A percentile compares a stretch with the other conserved stretches of the same genome.
phyloP scores from a whole-genome alignment of 352 stramenopile genomes.

The Phytophthora multivora region DNA sequence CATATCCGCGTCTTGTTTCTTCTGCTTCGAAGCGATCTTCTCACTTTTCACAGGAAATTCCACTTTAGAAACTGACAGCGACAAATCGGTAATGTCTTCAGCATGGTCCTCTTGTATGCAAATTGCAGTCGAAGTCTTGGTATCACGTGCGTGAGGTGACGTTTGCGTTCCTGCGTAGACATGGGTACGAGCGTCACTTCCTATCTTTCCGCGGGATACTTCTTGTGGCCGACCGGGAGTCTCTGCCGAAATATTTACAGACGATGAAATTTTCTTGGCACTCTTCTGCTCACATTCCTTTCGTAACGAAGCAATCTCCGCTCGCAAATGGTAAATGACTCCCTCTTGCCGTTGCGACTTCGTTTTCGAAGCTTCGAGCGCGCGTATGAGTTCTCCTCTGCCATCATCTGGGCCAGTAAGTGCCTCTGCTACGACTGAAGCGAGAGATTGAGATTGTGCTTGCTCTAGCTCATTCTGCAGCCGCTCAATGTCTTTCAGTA shows the following conservation, averaged over 20 bases:
- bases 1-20: neutral
- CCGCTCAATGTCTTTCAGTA: conserved; percentile 40
- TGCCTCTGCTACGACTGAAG: neutral
- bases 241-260: neutral
- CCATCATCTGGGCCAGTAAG: conserved; percentile 8
- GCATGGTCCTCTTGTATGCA: neutral
- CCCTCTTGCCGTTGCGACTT: conserved; percentile 33
- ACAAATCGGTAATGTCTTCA: conserved; percentile 22
- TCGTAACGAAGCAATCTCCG: conserved; percentile 30
- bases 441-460: conserved; percentile 7
- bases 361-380: conserved; percentile 25
- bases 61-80: conserved; percentile 16
- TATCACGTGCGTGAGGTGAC: neutral
- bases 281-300: conserved; percentile 28
- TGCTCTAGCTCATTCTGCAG: conserved; percentile 43
- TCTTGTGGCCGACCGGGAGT: neutral
- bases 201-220: neutral
- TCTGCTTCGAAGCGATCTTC: neutral
- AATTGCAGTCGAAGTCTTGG: neutral
- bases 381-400: conserved; percentile 24
- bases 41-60: conserved; percentile 4
- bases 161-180: conserved; percentile 27
- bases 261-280: conserved; percentile 5
- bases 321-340: conserved; percentile 32
- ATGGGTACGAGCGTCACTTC: neutral